Percentiles rank a stretch among this genome's conserved stretches.
These are phyloP conservation scores for Diospyros lotus DNA, from an alignment of 148 eudicot species.

Conservation along the genomic window DNA sequence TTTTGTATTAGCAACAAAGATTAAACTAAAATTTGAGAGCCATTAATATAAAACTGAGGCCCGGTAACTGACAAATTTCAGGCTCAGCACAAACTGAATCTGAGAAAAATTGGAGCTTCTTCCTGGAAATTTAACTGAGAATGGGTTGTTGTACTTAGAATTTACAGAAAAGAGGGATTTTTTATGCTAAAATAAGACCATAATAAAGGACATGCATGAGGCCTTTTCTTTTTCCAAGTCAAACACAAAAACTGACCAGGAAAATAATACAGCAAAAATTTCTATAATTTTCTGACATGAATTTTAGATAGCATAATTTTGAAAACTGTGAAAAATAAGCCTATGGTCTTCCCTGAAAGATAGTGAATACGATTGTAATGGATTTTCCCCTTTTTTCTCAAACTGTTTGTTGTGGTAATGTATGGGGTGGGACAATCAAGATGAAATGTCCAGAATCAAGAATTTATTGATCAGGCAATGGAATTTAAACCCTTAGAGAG, in stretches of 20 bases:
- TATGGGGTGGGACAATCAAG: not conserved
- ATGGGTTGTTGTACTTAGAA: not conserved
- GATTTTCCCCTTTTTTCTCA: not conserved
- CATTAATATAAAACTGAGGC: not conserved
- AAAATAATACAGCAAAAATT: not conserved
- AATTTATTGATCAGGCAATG: conserved; percentile 1
- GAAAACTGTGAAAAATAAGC: not conserved
- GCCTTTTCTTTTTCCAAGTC: too few relatives aligned
- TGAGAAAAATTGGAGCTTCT: not conserved
- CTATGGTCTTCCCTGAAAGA: not conserved
- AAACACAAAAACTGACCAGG: not conserved
- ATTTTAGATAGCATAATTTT: not conserved
- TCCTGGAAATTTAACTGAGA: not conserved
- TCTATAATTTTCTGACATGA: not conserved
- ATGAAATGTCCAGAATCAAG: not conserved
- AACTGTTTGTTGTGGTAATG: not conserved
- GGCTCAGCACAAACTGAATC: conserved; percentile 2
- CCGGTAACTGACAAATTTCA: not conserved
- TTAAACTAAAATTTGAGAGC: not conserved
- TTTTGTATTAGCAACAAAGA: not conserved
- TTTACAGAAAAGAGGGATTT: not conserved
- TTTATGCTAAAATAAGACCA: not conserved
- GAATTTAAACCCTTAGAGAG: not conserved
- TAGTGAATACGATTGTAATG: not conserved
- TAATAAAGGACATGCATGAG: too few relatives aligned